phyloP scores from a whole-genome alignment of 2,329 filamentous ascomycete species.

The Ophiostoma ulmi region DNA sequence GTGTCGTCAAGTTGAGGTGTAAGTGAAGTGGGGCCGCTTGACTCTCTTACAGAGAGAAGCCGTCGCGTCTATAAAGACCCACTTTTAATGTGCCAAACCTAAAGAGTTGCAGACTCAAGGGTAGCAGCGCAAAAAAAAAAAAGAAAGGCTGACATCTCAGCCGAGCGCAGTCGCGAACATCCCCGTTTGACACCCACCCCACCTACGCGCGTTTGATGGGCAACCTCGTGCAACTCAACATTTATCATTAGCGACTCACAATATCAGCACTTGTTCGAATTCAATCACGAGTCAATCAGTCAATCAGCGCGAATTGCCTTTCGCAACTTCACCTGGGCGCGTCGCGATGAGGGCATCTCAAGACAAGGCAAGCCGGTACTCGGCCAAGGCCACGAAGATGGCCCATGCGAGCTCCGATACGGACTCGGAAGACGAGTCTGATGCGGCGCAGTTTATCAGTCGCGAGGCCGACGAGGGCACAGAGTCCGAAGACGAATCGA shows the following conservation, averaged over 20 bases:
- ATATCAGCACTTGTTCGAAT: not conserved
- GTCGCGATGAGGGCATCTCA: not conserved
- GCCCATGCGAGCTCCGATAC: not conserved
- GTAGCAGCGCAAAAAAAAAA: constrained; percentile 10
- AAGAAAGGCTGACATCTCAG: not conserved
- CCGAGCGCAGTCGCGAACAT: not conserved
- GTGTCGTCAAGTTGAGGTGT: not conserved
- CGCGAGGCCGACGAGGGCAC: not conserved
- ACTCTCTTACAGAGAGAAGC: not conserved
- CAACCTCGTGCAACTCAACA: not conserved
- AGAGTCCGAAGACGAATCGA: not conserved
- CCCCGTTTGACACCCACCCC: not conserved
- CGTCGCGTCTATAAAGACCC: not conserved
- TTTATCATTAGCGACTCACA: not conserved
- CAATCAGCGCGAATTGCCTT: too few species aligned
- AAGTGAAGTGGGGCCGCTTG: constrained; percentile 2
- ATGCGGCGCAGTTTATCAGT: constrained; percentile 6
- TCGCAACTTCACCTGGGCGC: not conserved
- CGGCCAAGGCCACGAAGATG: not conserved
- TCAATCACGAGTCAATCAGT: not conserved
- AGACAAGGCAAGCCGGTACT: not conserved
- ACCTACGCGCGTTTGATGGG: not conserved
- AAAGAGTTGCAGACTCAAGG: not conserved
- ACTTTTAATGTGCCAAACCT: not conserved
- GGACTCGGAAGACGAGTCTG: not conserved